Evolutionary conservation across 2,329 filamentous ascomycete species (phyloP).

Genomic region (Colletotrichum sp.): DNA sequence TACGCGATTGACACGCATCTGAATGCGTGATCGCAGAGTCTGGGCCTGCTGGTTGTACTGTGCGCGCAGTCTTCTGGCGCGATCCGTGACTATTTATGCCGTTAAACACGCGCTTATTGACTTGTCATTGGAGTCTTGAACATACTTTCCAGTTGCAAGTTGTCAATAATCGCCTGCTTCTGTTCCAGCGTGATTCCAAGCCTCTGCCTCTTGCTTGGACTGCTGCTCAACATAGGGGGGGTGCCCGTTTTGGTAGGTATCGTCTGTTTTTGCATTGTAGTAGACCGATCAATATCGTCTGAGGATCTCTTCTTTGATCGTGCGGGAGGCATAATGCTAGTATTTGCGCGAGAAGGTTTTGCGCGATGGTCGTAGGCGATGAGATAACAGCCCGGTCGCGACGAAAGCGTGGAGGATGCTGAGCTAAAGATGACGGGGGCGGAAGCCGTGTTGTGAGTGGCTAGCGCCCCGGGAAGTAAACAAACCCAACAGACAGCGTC

Average conservation of each 20-base stretch:
- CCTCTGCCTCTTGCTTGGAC: slow-evolving; percentile 67
- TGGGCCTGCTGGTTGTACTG: slow-evolving; percentile 90
- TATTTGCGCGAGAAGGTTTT: slow-evolving; percentile 29
- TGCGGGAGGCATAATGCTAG: slow-evolving; percentile 51
- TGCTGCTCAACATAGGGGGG: slow-evolving; percentile 50
- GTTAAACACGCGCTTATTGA: slow-evolving; percentile 17
- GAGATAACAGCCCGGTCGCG: background rate
- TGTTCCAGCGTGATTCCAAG: slow-evolving; percentile 70
- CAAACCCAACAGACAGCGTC: slow-evolving; percentile 19
- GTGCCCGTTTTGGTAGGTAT: slow-evolving; percentile 37
- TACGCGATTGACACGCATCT: slow-evolving; percentile 92
- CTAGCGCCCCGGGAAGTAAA: slow-evolving; percentile 26
- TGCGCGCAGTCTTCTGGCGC: slow-evolving; percentile 84
- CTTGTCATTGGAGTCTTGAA: slow-evolving; percentile 14
- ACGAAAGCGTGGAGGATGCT: slow-evolving; percentile 1
- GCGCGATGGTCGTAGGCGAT: background rate
- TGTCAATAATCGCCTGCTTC: slow-evolving; percentile 88
- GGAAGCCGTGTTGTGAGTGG: slow-evolving; percentile 22
- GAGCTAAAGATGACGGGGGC: background rate
- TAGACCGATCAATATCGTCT: slow-evolving; percentile 24
- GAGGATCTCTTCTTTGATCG: slow-evolving; percentile 41
- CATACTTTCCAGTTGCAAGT: slow-evolving; percentile 87
- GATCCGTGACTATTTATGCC: slow-evolving; percentile 73
- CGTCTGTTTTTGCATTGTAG: slow-evolving; percentile 21
- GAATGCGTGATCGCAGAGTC: slow-evolving; percentile 82